Percentiles rank a stretch among this genome's conserved stretches.
phyloP scores from a whole-genome alignment of 2,329 filamentous ascomycete species.

The Apiospora aurea region DNA sequence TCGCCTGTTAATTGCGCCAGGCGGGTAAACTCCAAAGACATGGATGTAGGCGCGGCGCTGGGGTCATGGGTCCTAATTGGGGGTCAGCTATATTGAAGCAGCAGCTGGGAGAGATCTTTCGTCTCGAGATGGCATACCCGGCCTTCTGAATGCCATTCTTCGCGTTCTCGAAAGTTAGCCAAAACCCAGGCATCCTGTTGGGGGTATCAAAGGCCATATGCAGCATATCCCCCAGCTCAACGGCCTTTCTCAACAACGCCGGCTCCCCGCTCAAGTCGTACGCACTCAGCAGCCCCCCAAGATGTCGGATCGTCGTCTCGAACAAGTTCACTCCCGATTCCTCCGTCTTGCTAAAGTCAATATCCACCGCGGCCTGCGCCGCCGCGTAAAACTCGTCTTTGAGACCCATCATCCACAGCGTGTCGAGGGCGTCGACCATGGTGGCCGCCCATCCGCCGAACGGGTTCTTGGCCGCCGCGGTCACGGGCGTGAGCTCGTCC shows the following conservation, averaged over 20 bases:
- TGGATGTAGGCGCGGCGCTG: slow-evolving; percentile 58
- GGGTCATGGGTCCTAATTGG: slow-evolving; percentile 39
- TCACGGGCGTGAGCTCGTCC: slow-evolving; percentile 54
- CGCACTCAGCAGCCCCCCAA: slow-evolving; percentile 53
- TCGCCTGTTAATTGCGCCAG: slow-evolving; percentile 74
- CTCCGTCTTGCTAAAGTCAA: slow-evolving; percentile 56
- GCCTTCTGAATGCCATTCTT: slow-evolving; percentile 43
- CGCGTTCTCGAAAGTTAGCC: slow-evolving; percentile 59
- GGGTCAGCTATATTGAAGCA: slow-evolving; percentile 20
- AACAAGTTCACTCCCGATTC: slow-evolving; percentile 51
- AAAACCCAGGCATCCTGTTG: slow-evolving; percentile 60
- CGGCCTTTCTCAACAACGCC: slow-evolving; percentile 51
- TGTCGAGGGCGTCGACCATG: slow-evolving; percentile 66
- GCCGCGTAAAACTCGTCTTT: slow-evolving; percentile 63
- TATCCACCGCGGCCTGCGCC: slow-evolving; percentile 53
- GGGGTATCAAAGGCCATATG: slow-evolving; percentile 57
- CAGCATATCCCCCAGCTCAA: slow-evolving; percentile 55
- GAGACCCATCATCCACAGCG: slow-evolving; percentile 68
- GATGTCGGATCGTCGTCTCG: slow-evolving; percentile 55
- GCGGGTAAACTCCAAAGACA: slow-evolving; percentile 75
- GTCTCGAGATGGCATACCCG: slow-evolving; percentile 36
- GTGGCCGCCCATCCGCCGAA: slow-evolving; percentile 60
- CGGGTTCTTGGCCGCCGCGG: slow-evolving; percentile 36
- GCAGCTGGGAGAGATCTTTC: slow-evolving; percentile 34
- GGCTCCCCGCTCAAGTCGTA: slow-evolving; percentile 53